These are phyloP conservation scores for Aspergillus carlsbadensis DNA, from an alignment of 495 filamentous ascomycete genomes.

Conservation along the genomic window DNA sequence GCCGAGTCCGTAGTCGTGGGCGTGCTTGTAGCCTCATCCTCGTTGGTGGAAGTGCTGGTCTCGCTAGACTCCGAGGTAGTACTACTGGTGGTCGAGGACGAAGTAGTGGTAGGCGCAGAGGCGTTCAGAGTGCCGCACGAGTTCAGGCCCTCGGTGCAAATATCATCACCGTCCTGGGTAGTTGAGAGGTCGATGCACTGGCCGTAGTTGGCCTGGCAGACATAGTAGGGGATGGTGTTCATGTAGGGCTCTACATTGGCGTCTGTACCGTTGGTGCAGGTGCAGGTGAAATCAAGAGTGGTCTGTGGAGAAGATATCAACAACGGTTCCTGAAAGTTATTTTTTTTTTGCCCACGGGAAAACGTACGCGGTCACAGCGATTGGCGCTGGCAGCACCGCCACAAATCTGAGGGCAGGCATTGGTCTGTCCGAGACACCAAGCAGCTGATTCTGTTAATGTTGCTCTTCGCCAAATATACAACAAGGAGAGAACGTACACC, in stretches of 20 bases:
- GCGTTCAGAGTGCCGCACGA: constrained; percentile 52
- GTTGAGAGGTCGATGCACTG: constrained; percentile 52
- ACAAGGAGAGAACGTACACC: constrained; percentile 23
- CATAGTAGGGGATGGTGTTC: constrained; percentile 56
- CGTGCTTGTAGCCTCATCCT: constrained; percentile 18
- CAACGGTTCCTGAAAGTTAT: not conserved
- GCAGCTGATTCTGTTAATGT: constrained; percentile 25
- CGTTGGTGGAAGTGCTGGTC: constrained; percentile 27
- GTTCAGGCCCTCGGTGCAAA: constrained; percentile 38
- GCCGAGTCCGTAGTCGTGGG: constrained; percentile 20
- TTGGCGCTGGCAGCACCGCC: constrained; percentile 39
- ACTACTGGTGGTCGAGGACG: constrained; percentile 23
- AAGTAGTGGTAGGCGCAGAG: constrained; percentile 26
- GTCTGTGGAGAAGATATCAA: constrained; percentile 19
- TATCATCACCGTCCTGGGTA: constrained; percentile 43
- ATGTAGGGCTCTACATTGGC: constrained; percentile 54
- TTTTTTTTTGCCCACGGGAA: not conserved
- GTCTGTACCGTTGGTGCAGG: constrained; percentile 49
- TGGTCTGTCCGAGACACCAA: constrained; percentile 47
- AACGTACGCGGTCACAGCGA: constrained; percentile 43
- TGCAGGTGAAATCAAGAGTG: constrained; percentile 52
- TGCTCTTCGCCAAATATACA: not conserved
- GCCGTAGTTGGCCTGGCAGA: constrained; percentile 49
- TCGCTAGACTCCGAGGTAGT: constrained; percentile 32
- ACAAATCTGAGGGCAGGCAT: constrained; percentile 49